Percentiles rank a stretch among this genome's conserved stretches.
Evolutionary conservation across 2,329 filamentous ascomycete genomes (phyloP).

Genomic region (Phialophora expanda): DNA sequence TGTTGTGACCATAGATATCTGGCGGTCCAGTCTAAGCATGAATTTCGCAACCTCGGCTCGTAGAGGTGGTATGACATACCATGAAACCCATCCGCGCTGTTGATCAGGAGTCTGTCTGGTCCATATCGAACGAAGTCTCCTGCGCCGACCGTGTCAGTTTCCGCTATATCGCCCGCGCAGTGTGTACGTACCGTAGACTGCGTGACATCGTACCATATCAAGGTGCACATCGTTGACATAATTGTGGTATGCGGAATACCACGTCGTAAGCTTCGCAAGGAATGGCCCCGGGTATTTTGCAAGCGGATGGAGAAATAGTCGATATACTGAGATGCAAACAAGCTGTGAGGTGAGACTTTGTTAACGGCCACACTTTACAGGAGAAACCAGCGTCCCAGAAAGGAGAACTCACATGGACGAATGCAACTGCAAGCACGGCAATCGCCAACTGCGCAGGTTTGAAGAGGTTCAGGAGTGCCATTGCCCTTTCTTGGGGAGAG

Average conservation of each 20-base stretch:
- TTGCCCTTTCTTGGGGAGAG: not conserved
- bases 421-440: not conserved
- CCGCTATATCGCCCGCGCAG: not conserved
- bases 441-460: not conserved
- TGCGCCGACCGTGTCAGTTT: not conserved
- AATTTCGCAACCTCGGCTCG: too few species aligned
- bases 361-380: not conserved
- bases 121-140: conserved; percentile 9
- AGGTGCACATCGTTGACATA: conserved; percentile 11
- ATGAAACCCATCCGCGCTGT: conserved; percentile 11
- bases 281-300: conserved; percentile 10
- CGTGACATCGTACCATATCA: conserved; percentile 9
- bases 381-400: not conserved
- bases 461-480: not conserved
- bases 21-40: not conserved
- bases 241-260: conserved; percentile 17
- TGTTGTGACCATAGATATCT: conserved; percentile 10
- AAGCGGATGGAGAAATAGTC: conserved; percentile 10
- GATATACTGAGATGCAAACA: conserved; percentile 7
- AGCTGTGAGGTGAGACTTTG: not conserved
- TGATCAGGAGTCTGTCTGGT: conserved; percentile 7
- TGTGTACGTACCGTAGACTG: not conserved
- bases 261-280: conserved; percentile 14
- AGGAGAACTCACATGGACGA: not conserved
- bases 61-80: not conserved